A percentile compares a stretch with the other conserved stretches of the same genome.
Evolutionary conservation across 208 protist genomes (phyloP).

Genomic region (Endotrypanum monterogeii): DNA sequence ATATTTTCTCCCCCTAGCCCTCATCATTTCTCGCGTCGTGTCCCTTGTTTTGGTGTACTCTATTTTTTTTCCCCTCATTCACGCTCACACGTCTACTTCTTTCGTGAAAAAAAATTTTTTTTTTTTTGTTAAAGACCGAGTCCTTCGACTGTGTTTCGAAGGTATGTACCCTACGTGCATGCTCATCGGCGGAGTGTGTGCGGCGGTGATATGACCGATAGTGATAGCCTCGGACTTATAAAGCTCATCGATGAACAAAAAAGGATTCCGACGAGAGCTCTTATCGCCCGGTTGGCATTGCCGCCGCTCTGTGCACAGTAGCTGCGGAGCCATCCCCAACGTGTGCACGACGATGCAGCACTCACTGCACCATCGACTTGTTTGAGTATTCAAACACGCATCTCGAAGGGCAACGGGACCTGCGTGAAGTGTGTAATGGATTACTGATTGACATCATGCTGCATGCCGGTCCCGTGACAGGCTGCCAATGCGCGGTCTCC

Average conservation of each 20-base stretch:
- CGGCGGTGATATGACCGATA: not conserved
- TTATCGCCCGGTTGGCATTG: not conserved
- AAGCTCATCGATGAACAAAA: not conserved
- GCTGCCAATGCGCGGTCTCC: not conserved
- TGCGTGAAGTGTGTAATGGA: conserved; percentile 1
- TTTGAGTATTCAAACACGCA: not conserved
- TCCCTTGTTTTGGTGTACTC: too few species aligned
- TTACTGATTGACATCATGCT: not conserved
- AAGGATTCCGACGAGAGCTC: not conserved
- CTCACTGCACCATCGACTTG: conserved; percentile 4
- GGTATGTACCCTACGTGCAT: too few species aligned
- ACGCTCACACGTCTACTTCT: too few species aligned
- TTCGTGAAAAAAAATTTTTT: too few species aligned
- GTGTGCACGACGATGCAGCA: not conserved
- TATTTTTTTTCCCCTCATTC: too few species aligned
- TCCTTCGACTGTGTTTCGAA: too few species aligned
- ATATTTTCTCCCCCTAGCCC: too few species aligned
- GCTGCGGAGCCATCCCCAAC: not conserved
- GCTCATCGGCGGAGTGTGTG: not conserved
- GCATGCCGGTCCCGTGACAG: not conserved
- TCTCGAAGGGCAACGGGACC: not conserved
- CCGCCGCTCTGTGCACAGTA: not conserved
- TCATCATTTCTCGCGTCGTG: too few species aligned
- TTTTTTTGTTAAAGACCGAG: too few species aligned
- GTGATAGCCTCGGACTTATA: not conserved